Percentiles rank a stretch among this genome's conserved stretches.
phyloP scores from a whole-genome alignment of 176 grass and related monocot species.

The Chloris gayana region DNA sequence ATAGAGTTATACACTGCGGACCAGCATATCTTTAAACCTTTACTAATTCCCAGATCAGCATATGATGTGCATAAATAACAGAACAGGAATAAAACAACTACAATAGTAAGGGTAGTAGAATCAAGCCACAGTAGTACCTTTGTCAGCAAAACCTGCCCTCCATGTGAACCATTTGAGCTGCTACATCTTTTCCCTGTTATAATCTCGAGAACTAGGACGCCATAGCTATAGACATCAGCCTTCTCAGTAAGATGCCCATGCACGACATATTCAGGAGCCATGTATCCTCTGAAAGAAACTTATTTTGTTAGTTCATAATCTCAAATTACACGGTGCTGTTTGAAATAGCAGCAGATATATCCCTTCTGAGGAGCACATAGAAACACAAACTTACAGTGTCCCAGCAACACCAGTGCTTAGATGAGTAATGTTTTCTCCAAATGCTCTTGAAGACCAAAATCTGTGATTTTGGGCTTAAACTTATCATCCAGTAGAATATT shows the following conservation, averaged over 20 bases:
- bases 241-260: conserved; percentile 83
- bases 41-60: background rate
- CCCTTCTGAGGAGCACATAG: background rate
- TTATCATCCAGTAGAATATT: conserved; percentile 94
- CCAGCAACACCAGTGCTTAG: conserved; percentile 83
- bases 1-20: background rate
- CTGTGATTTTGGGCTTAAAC: conserved; percentile 79
- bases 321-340: background rate
- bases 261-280: conserved; percentile 87
- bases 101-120: conserved; percentile 1
- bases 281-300: conserved; percentile 76
- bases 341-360: background rate
- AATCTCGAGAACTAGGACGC: conserved; percentile 76
- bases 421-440: conserved; percentile 71
- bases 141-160: conserved; percentile 59
- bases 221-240: conserved; percentile 85
- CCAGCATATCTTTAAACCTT: background rate
- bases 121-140: conserved; percentile 43
- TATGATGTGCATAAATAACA: background rate
- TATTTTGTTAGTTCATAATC: conserved; percentile 26
- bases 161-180: conserved; percentile 54
- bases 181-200: conserved; percentile 75
- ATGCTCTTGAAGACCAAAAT: conserved; percentile 87
- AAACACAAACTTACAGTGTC: conserved; percentile 59
- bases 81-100: conserved; percentile 1